phyloP scores from a whole-genome alignment of 176 grass and related monocot genomes.

The Juncus inflexus region DNA sequence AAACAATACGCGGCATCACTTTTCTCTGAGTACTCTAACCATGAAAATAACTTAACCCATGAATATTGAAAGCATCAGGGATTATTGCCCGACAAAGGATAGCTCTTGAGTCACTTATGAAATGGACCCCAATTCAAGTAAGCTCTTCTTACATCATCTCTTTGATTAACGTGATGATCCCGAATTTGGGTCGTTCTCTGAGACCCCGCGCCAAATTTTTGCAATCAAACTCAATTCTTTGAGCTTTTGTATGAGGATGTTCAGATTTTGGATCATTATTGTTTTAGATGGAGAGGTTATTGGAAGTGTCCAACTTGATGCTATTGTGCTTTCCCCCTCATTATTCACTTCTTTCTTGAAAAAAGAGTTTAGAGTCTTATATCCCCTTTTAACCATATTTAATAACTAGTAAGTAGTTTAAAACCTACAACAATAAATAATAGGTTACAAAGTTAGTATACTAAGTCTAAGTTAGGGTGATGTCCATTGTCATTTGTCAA shows the following conservation, averaged over 20 bases:
- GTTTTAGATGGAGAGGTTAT: neutral
- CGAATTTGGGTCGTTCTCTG: neutral
- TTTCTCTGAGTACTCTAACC: constrained; percentile 18
- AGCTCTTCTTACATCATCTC: neutral
- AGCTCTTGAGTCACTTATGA: too few species aligned
- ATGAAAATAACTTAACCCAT: constrained; percentile 18
- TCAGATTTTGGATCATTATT: neutral
- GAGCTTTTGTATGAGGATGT: neutral
- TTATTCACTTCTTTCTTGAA: neutral
- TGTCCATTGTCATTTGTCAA: too few species aligned
- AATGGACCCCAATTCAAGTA: too few species aligned
- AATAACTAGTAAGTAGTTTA: too few species aligned
- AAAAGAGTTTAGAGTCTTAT: too few species aligned
- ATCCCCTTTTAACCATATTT: too few species aligned
- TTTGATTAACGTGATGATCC: neutral
- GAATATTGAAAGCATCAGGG: neutral
- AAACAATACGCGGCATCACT: constrained; percentile 3
- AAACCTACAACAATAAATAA: too few species aligned
- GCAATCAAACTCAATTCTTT: neutral
- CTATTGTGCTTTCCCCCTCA: neutral
- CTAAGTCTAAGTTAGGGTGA: too few species aligned
- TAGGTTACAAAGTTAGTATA: too few species aligned
- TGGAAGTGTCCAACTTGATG: neutral
- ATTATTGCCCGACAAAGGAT: constrained; percentile 1
- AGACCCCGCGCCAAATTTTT: neutral